Evolutionary conservation across 306 rosid genomes (phyloP), one percentile per base, ranked within the genome.

Genomic region (Cucumis melo): DNA sequence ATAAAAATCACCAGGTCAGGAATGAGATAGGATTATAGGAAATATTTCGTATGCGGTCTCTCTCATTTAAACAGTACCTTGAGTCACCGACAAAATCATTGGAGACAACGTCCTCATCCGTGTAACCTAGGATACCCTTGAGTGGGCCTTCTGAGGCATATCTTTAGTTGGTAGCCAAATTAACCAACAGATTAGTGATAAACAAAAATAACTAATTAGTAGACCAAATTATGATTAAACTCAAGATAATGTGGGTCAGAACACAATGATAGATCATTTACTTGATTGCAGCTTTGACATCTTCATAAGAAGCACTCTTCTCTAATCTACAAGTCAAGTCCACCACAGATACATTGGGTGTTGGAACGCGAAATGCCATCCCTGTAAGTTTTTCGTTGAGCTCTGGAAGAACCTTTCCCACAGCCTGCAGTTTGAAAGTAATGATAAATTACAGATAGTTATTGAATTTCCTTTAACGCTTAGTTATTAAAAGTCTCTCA

Each of bases 281-380:
- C 99, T 87, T 92, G 29, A 94, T 84, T 46, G 95, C 90, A 53
- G 96, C 96, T 81, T 94, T 94, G 73, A 94, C 93, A 82, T 90
- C 95, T 79, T 92, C 95, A 81, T 94, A 92, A n/a, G 97, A 90
- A 80, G 90, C 87, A 80, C 84, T 78, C 89, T 88, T 94, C 86
- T 82, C 82, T 77, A 94, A 96, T 59, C 95, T 93, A 80, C 96
- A 90, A 32, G 99, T 94, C 73, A 92, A 83, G 88, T 94, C 99
- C 78, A 94, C 99, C 0, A 94, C 97, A 53, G 97, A 94, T 56
- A 94, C 96, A 80, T 94, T 92, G 41, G 97, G 89, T 54, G 99
- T 94, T 16, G 99, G 99, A 46, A 94, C 97, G 17, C 99, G 96
- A 81, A 94, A 92, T 48, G 99, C 99, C 97, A 94, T 94, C 74